phyloP scores from a whole-genome alignment of 1,139 yeast species.

The Diutina scorzettiae region DNA sequence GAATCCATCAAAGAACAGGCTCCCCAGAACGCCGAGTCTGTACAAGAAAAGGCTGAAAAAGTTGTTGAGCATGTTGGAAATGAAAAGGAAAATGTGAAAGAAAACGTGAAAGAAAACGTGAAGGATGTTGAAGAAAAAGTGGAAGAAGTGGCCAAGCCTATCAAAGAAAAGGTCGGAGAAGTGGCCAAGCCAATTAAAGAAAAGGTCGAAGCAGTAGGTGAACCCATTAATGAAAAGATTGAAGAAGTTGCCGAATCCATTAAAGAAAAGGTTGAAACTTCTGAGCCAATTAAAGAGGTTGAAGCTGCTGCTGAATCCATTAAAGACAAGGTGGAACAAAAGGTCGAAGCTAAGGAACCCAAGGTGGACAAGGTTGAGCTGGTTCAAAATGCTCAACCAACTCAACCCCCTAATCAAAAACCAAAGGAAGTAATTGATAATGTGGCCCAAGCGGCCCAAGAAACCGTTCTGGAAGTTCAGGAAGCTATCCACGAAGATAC shows the following conservation, averaged over 20 bases:
- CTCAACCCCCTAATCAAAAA: neutral
- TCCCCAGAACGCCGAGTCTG: too few relatives aligned
- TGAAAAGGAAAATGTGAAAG: too few relatives aligned
- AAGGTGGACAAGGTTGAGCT: neutral
- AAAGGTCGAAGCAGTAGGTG: too few relatives aligned
- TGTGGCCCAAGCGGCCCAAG: neutral
- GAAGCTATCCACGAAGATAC: neutral
- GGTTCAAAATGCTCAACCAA: neutral
- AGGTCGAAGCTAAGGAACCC: neutral
- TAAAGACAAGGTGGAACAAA: neutral
- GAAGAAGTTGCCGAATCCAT: neutral
- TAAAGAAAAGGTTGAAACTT: too few relatives aligned
- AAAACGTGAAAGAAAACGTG: neutral
- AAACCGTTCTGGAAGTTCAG: neutral
- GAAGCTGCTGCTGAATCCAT: neutral
- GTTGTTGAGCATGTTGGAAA: neutral
- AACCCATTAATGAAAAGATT: neutral
- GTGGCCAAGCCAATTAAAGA: too few relatives aligned
- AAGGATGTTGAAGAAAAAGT: neutral
- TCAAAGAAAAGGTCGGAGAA: too few relatives aligned
- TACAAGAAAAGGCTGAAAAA: neutral
- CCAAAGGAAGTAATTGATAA: too few relatives aligned
- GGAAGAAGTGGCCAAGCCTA: neutral
- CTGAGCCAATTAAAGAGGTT: neutral
- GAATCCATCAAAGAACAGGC: neutral